Conservation (phyloP, 1,284 basidiomycete genomes). For the Phylloporus gajari region DNA sequence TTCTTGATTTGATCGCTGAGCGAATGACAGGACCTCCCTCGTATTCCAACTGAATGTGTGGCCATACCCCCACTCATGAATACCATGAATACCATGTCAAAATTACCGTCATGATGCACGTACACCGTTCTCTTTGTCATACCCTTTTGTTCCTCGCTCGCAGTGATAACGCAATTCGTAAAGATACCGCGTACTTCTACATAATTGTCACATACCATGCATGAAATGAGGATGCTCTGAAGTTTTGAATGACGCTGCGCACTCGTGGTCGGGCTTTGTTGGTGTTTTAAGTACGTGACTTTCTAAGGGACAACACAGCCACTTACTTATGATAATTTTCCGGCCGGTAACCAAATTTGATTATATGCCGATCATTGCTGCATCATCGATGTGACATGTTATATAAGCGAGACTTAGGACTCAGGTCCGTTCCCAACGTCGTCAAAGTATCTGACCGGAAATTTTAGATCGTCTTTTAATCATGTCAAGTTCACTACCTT, state of each 20-base stretch:
- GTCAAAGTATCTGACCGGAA: not conserved
- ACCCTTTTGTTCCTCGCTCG: conserved; percentile 15
- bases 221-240: not conserved
- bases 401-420: not conserved
- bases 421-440: not conserved
- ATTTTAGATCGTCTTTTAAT: not conserved
- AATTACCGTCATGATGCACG: conserved; percentile 1
- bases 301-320: not conserved
- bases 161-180: conserved; percentile 26
- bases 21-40: conserved; percentile 47
- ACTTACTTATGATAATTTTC: not conserved
- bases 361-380: not conserved
- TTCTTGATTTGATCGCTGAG: conserved; percentile 12
- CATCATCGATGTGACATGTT: not conserved
- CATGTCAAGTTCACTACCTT: conserved; percentile 47
- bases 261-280: no score
- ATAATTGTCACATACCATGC: conserved; percentile 18
- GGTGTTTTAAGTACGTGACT: no score
- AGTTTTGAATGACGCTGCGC: no score
- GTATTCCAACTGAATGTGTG: conserved; percentile 41
- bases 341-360: not conserved
- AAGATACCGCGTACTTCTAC: conserved; percentile 30
- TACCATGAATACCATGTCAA: conserved; percentile 14
- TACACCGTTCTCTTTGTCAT: conserved; percentile 13
- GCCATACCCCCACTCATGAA: conserved; percentile 12